Conservation (phyloP, 139 green algal species). For the Picochlorum sp. region DNA sequence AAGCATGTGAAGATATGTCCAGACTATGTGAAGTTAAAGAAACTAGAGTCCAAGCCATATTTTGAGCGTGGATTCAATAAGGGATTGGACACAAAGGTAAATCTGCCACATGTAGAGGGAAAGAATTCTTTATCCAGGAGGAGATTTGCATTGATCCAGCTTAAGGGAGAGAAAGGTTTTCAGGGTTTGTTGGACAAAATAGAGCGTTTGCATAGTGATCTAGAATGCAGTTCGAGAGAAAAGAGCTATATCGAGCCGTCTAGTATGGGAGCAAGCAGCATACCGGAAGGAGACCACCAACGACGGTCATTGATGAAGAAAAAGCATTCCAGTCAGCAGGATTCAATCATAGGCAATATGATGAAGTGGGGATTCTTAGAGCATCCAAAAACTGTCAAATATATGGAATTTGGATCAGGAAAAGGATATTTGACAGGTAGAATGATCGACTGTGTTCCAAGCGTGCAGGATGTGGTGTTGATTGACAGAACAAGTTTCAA, state of each 20-base stretch:
- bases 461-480: constrained; percentile 17
- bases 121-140: too few relatives aligned
- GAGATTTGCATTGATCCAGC: neutral
- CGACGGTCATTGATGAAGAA: constrained; percentile 5
- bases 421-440: constrained; percentile 58
- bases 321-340: constrained; percentile 12
- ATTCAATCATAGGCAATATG: constrained; percentile 16
- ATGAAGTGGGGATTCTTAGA: constrained; percentile 13
- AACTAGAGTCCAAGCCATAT: neutral
- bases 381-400: constrained; percentile 2
- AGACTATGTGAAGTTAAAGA: neutral
- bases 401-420: constrained; percentile 63
- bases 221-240: too few relatives aligned
- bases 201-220: too few relatives aligned
- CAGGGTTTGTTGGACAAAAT: too few relatives aligned
- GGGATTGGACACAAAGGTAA: too few relatives aligned
- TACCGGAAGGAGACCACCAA: constrained; percentile 28
- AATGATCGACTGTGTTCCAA: constrained; percentile 19
- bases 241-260: too few relatives aligned
- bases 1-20: constrained; percentile 3
- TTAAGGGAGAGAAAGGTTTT: too few relatives aligned
- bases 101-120: too few relatives aligned
- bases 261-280: neutral
- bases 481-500: constrained; percentile 36
- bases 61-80: neutral